Conservation (phyloP, 495 filamentous ascomycete genomes). For the Aspergillus panamensis region DNA sequence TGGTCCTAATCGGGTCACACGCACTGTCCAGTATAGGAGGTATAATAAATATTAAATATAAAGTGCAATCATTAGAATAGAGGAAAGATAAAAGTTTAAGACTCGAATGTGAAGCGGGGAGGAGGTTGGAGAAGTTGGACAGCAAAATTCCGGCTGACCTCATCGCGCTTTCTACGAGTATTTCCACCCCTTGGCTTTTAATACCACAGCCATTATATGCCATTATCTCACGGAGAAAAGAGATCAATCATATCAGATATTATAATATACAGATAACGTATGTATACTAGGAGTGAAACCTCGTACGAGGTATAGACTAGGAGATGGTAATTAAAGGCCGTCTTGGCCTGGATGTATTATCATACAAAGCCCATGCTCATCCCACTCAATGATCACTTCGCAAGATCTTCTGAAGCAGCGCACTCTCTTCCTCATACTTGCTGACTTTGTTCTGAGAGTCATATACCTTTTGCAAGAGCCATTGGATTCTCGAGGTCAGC, state of each 20-base stretch:
- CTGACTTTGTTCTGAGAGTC: constrained; percentile 72
- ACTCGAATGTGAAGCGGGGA: too few species aligned
- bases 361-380: constrained; percentile 14
- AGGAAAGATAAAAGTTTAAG: background rate
- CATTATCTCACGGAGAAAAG: background rate
- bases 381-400: constrained; percentile 27
- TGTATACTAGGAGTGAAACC: too few species aligned
- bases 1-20: too few species aligned
- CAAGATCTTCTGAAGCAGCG: constrained; percentile 59
- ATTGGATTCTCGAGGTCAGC: constrained; percentile 58
- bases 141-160: background rate
- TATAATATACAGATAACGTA: too few species aligned
- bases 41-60: too few species aligned
- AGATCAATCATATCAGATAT: background rate
- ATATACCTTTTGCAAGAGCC: constrained; percentile 68
- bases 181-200: too few species aligned
- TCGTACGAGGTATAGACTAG: too few species aligned
- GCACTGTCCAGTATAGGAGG: too few species aligned
- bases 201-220: background rate
- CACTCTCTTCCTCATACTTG: constrained; percentile 69
- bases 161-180: background rate
- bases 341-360: background rate
- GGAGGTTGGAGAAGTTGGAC: too few species aligned
- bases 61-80: background rate
- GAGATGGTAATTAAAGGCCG: too few species aligned